Evolutionary conservation across 768 basidiomycete genomes (phyloP), one percentile per base, ranked within the genome.

Genomic region (Sporobolomyces pararoseus): DNA sequence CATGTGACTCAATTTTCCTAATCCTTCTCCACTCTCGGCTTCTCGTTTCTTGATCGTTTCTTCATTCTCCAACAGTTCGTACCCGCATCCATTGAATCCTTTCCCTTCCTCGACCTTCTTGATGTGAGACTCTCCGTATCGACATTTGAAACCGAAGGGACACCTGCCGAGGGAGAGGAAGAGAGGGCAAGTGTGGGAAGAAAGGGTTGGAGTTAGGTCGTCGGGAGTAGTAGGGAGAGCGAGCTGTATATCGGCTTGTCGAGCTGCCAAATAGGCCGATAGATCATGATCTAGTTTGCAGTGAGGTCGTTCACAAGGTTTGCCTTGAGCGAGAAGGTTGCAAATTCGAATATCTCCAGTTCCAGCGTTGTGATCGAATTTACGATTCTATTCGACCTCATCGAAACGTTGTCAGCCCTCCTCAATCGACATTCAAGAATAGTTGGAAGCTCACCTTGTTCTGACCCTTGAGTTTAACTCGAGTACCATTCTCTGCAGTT

Each of bases 271-370:
- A 79, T 95, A 98, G 5, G 82, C 83, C 13, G 80, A 72, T 63
- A 93, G 82, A 75, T 91, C 88, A 79, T 98, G 94, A 6, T 86
- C 86, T 77, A 85, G 88, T 23, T 87, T 85, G 77, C 94, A 96
- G 61, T 88, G 88, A 58, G 7, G 66, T 10, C 23, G 34, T 6
- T 59, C 29, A 76, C 93, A 96, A 12, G 81, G 75, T 39, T 82
- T 81, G 0, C 88, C 89, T 60, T 83, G 85, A 4, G 90, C 92
- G 60, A 91, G 80, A 60, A 83, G 84, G 85, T 87, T 89, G 80
- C 94, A 97, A 32, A 97, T 81, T 39, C 91, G 87, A 4, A 91
- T 80, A 51, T 61, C 70, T 35, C 63, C 54, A 9, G 60, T 25
- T 1, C 73, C 73, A 7, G 70, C 73, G 19, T 31, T 27, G 51